phyloP scores from a whole-genome alignment of 2,329 filamentous ascomycete species.

The Calonectria fujianensis region DNA sequence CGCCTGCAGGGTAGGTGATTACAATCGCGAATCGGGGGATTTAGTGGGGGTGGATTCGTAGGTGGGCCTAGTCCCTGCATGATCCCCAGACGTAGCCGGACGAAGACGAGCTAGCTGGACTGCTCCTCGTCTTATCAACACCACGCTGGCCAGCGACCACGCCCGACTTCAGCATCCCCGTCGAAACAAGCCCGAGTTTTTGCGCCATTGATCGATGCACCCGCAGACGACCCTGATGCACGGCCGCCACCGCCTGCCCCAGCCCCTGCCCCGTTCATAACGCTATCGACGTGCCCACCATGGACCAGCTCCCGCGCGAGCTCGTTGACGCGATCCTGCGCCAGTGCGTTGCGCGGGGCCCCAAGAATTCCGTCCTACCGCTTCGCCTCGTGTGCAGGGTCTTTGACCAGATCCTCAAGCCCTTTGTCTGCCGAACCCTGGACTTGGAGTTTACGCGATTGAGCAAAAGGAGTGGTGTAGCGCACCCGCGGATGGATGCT shows the following conservation, averaged over 20 bases:
- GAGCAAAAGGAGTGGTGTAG: conserved; percentile 59
- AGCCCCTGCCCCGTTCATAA: conserved; percentile 37
- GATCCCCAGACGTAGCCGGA: conserved; percentile 2
- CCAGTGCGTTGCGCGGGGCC: conserved; percentile 62
- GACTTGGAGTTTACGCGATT: conserved; percentile 71
- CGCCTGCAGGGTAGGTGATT: not conserved
- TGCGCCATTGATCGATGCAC: conserved; percentile 24
- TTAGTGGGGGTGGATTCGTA: conserved; percentile 30
- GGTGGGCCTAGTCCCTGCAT: conserved; percentile 34
- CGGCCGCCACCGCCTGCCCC: conserved; percentile 34
- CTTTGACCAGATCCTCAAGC: conserved; percentile 69
- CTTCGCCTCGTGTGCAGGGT: conserved; percentile 70
- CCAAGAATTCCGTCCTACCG: conserved; percentile 67
- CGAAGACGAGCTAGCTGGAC: conserved; percentile 24
- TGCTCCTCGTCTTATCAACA: conserved; percentile 41
- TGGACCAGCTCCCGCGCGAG: conserved; percentile 70
- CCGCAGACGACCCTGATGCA: conserved; percentile 37
- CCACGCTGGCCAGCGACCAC: conserved; percentile 20
- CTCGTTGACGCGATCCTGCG: conserved; percentile 68
- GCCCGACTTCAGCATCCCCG: not conserved
- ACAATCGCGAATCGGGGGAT: conserved; percentile 16
- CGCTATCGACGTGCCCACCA: conserved; percentile 47
- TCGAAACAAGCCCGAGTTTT: conserved; percentile 3
- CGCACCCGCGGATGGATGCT: conserved; percentile 61
- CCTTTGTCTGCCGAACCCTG: conserved; percentile 67